Evolutionary conservation across 164 flowering plant species (phyloP), one percentile per base, ranked within the genome.

Genomic region (Stephania cephalantha): DNA sequence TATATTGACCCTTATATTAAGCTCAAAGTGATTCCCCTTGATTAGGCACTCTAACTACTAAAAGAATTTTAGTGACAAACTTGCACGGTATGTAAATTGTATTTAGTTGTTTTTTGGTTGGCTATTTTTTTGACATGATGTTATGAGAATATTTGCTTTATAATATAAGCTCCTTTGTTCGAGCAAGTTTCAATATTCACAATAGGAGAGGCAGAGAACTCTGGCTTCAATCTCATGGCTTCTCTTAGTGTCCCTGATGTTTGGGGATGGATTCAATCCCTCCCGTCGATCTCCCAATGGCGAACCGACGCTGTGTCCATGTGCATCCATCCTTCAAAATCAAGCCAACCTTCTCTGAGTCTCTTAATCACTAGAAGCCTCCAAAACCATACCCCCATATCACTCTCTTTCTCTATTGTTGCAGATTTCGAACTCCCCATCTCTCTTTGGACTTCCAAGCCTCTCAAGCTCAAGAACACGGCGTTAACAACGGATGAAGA

Each of bases 361-460:
- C 86, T 93, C 71, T 74, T 84, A 55, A 70, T 85, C 7, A 46
- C 83, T 67, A 87, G 77, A 80, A 78, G 53, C 84, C 69, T 13
- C 31, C 78, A 82, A 30, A 75, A 86, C 81, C 72, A 58, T 35
- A 69, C 18, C 48, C 75, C 82, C 13, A 53, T 53, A 1, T 78
- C 73, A 7, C 6, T 90, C 35, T 75, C 73, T 65, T 86, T 90
- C 78, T 85, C 92, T n/a, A 82, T 94, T 44, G 4, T 77, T 18
- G 93, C 89, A 25, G 83, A 87, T 85, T 81, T 87, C 79, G 85
- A 79, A n/a, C 58, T 85, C 50, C 85, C 91, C 11, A 58, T 92
- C 79, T 74, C 84, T 74, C 95, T 95, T 46, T 95, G 97, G 98
- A 81, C 87, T 52, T 95, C 98, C 20, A 90, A 86, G 69, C 77